Evolutionary conservation across 2,329 filamentous ascomycete species (phyloP).

Genomic region (Albifimbria verrucaria): DNA sequence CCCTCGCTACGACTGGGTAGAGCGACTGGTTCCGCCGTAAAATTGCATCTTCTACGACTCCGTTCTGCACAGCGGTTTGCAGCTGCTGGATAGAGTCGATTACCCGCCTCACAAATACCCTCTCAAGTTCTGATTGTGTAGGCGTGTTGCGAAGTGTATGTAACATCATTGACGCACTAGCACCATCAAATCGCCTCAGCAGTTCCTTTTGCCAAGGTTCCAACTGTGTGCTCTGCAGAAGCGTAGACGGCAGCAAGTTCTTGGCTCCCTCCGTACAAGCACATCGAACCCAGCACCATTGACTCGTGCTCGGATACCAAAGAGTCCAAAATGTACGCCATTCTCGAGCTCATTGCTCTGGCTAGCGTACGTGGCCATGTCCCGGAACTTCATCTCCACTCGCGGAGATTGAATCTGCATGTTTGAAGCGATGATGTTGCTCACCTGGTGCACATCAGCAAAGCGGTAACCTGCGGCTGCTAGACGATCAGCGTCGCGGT

Average conservation of each 20-base stretch:
- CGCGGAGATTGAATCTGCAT: conserved; percentile 68
- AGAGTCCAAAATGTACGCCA: conserved; percentile 57
- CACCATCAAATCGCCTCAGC: conserved; percentile 45
- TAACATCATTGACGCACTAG: conserved; percentile 31
- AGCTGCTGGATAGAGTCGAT: conserved; percentile 38
- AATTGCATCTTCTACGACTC: conserved; percentile 43
- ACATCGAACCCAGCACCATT: conserved; percentile 59
- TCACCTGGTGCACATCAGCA: conserved; percentile 65
- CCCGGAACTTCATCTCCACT: conserved; percentile 58
- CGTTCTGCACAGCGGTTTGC: conserved; percentile 38
- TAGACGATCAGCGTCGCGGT: conserved; percentile 60
- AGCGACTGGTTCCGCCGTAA: conserved; percentile 39
- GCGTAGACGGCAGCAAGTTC: conserved; percentile 59
- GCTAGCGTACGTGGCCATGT: conserved; percentile 60
- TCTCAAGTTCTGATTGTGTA: conserved; percentile 31
- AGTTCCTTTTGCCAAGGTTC: conserved; percentile 54
- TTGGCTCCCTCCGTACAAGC: conserved; percentile 53
- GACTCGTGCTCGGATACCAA: conserved; percentile 51
- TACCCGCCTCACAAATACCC: conserved; percentile 43
- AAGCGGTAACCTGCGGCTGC: conserved; percentile 77
- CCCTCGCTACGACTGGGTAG: conserved; percentile 33
- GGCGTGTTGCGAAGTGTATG: conserved; percentile 31
- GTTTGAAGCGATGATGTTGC: conserved; percentile 63
- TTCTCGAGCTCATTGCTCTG: conserved; percentile 43
- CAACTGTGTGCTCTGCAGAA: conserved; percentile 50